Conservation (phyloP, 169 alveolate species). For the Cryptosporidium muris region DNA sequence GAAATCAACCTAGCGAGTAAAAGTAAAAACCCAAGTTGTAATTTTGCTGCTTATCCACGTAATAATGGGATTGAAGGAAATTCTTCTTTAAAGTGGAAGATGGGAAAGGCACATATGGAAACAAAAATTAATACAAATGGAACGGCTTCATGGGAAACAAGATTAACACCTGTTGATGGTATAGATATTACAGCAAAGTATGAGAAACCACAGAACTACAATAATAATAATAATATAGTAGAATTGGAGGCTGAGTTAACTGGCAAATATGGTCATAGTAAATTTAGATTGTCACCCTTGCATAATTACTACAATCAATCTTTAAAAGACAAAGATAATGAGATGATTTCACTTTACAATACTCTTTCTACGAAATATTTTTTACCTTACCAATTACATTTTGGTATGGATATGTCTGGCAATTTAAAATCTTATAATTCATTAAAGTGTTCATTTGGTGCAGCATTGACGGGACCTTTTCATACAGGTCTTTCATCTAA, state of each 20-base stretch:
- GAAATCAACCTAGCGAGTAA: constrained; percentile 45
- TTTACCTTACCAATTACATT: background rate
- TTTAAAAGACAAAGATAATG: constrained; percentile 29
- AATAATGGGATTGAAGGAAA: constrained; percentile 23
- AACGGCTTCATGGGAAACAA: constrained; percentile 35
- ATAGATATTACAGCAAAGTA: constrained; percentile 26
- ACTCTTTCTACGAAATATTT: constrained; percentile 12
- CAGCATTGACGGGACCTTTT: constrained; percentile 45
- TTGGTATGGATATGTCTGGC: constrained; percentile 33
- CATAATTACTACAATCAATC: constrained; percentile 26
- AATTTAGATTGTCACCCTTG: constrained; percentile 39
- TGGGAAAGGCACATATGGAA: constrained; percentile 26
- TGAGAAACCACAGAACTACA: constrained; percentile 12
- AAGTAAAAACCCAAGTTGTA: constrained; percentile 41
- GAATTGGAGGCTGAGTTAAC: constrained; percentile 51
- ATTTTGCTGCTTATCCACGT: background rate
- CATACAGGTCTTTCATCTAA: background rate
- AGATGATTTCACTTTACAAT: constrained; percentile 16
- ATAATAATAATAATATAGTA: background rate
- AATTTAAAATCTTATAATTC: constrained; percentile 26
- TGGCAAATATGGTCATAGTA: constrained; percentile 7
- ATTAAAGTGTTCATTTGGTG: constrained; percentile 22
- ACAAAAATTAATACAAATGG: constrained; percentile 63
- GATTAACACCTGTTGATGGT: constrained; percentile 18
- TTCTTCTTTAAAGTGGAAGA: constrained; percentile 50